Evolutionary conservation across 805 yeast species (phyloP).

Genomic region (Candida fluviatilis): DNA sequence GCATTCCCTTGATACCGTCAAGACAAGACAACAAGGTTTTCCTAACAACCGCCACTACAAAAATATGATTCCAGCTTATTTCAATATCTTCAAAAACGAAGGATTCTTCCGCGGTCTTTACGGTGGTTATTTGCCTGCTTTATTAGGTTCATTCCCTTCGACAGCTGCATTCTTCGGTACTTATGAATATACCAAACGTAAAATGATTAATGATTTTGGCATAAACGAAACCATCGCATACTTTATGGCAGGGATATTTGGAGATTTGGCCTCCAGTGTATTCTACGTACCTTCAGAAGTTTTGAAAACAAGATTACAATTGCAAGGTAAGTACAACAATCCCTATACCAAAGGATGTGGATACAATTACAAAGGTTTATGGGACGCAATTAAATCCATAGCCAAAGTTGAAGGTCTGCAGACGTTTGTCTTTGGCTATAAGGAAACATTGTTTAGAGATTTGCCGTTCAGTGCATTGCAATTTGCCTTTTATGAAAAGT

Average conservation of each 20-base stretch:
- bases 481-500: slow-evolving; percentile 90
- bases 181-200: slow-evolving; percentile 77
- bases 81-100: slow-evolving; percentile 75
- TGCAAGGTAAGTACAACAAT: slow-evolving; percentile 86
- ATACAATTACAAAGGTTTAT: slow-evolving; percentile 76
- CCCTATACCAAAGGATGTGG: slow-evolving; percentile 69
- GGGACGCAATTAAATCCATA: slow-evolving; percentile 67
- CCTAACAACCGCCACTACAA: slow-evolving; percentile 62
- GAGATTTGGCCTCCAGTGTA: slow-evolving; percentile 84
- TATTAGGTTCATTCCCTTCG: slow-evolving; percentile 89
- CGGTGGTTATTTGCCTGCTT: slow-evolving; percentile 90
- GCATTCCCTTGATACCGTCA: slow-evolving; percentile 96
- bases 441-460: slow-evolving; percentile 89
- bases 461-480: slow-evolving; percentile 95
- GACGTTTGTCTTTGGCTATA: slow-evolving; percentile 85
- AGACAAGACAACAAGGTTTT: slow-evolving; percentile 97
- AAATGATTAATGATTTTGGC: slow-evolving; percentile 56
- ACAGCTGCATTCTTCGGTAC: slow-evolving; percentile 93
- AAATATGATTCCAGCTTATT: slow-evolving; percentile 72
- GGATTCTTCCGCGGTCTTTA: slow-evolving; percentile 83
- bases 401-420: slow-evolving; percentile 64
- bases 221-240: slow-evolving; percentile 78
- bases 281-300: slow-evolving; percentile 96
- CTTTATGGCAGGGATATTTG: slow-evolving; percentile 84
- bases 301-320: slow-evolving; percentile 84